phyloP scores from a whole-genome alignment of 2,329 filamentous ascomycete genomes.

The Aspergillus quadrilineatus region DNA sequence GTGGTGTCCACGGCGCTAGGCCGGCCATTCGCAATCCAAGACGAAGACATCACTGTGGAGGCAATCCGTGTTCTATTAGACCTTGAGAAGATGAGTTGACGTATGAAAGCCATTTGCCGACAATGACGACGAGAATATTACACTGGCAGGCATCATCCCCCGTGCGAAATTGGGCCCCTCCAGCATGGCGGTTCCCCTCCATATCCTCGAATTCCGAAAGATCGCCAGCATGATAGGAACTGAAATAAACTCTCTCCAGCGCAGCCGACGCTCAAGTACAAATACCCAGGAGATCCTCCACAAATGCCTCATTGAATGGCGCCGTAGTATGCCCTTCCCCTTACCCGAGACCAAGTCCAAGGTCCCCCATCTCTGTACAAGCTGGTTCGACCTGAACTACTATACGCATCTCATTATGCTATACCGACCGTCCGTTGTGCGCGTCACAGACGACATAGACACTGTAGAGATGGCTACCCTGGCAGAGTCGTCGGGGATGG shows the following conservation, averaged over 20 bases:
- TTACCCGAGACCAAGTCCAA: slow-evolving; percentile 39
- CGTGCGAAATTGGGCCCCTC: slow-evolving; percentile 33
- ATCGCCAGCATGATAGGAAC: slow-evolving; percentile 45
- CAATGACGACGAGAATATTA: slow-evolving; percentile 38
- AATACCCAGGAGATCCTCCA: slow-evolving; percentile 40
- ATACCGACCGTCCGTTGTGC: slow-evolving; percentile 45
- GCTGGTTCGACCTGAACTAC: slow-evolving; percentile 52
- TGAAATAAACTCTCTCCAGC: slow-evolving; percentile 37
- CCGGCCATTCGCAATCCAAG: slow-evolving; percentile 48
- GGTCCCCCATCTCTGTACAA: slow-evolving; percentile 46
- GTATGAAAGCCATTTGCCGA: slow-evolving; percentile 37
- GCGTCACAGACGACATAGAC: slow-evolving; percentile 40
- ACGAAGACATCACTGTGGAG: slow-evolving; percentile 47
- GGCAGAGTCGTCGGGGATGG: slow-evolving; percentile 43
- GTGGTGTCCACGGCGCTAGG: slow-evolving; percentile 48
- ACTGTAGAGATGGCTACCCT: slow-evolving; percentile 38
- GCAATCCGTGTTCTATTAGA: slow-evolving; percentile 16
- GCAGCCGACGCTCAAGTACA: slow-evolving; percentile 10
- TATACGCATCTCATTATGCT: slow-evolving; percentile 49
- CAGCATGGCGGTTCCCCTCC: slow-evolving; percentile 42
- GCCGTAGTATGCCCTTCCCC: slow-evolving; percentile 47
- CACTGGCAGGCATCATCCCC: slow-evolving; percentile 22
- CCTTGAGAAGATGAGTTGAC: background rate
- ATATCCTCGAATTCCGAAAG: slow-evolving; percentile 43
- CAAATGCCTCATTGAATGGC: slow-evolving; percentile 46